Evolutionary conservation across 768 basidiomycete genomes (phyloP), one percentile per base, ranked within the genome.

Genomic region (Galerina sulciceps): DNA sequence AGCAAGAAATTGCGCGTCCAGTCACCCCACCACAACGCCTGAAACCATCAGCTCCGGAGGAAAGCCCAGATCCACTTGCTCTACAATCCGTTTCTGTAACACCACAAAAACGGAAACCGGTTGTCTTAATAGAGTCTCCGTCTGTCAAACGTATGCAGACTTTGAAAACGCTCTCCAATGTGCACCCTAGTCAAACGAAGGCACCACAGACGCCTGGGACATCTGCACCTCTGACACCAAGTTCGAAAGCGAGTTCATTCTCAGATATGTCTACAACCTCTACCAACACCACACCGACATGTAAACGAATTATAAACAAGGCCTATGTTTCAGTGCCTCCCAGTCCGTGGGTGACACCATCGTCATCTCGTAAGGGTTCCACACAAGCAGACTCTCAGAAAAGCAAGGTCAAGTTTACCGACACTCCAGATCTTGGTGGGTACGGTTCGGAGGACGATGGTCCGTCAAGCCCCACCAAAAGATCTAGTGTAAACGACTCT

Each of bases 31-130:
- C 63, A 56, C 70, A 57, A 52, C 60, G 65, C 14, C 14, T 44
- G 44, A 58, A 67, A 51, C 54, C 22, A 17, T 17, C 44, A 2
- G 47, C 67, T 22, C 63, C 59, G 6, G 75, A 77, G 47, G 77
- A 77, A 37, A 86, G 84, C 67, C 85, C 85, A 3, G 85, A 87
- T 68, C 85, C 86, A 13, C 71, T 88, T n/a, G 74, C 80, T 0
- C 66, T 82, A 18, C 67, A 67, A n/a, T 71, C 71, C 10, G n/a
- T 52, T 13, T 62, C 70, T 10, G 64, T 80, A 8, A 90, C 90
- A 0, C 89, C 91, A 10, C 82, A 81, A 49, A 94, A 94, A 68
- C 82, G 91, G 50, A 93, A 92, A 65, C 77, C 81, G 2, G 78
- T 77, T 3, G 84, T 83, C 22, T 76, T 84, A 41, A 75, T 89